phyloP scores from a whole-genome alignment of 2,329 filamentous ascomycete species.

The Xylaria hypoxylon region DNA sequence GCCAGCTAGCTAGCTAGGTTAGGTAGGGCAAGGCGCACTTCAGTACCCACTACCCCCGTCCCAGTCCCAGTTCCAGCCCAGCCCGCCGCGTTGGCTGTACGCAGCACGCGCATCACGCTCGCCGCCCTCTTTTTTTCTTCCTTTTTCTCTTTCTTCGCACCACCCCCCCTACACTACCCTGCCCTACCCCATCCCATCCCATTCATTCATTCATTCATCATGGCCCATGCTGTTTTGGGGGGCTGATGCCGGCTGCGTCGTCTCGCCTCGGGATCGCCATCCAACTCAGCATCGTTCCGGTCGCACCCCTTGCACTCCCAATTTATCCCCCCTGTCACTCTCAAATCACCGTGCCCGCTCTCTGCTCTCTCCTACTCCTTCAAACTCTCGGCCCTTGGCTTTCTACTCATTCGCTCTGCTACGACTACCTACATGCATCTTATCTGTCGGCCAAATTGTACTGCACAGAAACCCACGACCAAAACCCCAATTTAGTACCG shows the following conservation, averaged over 20 bases:
- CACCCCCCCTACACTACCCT: conserved; percentile 12
- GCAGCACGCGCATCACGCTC: conserved; percentile 36
- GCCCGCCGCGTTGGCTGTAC: conserved; percentile 26
- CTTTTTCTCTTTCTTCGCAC: neutral
- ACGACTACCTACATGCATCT: neutral
- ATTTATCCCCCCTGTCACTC: conserved; percentile 31
- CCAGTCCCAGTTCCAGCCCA: conserved; percentile 27
- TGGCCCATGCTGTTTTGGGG: conserved; percentile 29
- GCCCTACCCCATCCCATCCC: too few relatives aligned
- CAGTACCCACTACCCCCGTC: conserved; percentile 27
- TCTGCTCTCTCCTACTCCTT: neutral
- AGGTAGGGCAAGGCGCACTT: conserved; percentile 40
- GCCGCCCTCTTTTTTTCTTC: conserved; percentile 12
- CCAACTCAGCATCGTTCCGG: conserved; percentile 29
- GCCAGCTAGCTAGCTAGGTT: conserved; percentile 11
- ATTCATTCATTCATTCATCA: conserved; percentile 1
- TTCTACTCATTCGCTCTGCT: conserved; percentile 6
- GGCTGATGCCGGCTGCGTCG: conserved; percentile 44
- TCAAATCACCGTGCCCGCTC: conserved; percentile 21
- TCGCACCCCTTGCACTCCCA: conserved; percentile 31
- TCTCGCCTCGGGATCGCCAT: conserved; percentile 47
- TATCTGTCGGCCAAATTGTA: neutral
- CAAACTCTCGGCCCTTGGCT: conserved; percentile 9
- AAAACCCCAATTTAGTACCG: neutral
- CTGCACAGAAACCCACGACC: neutral